Conservation (phyloP, 345 rosid species). For the Hibiscus tridactylites region DNA sequence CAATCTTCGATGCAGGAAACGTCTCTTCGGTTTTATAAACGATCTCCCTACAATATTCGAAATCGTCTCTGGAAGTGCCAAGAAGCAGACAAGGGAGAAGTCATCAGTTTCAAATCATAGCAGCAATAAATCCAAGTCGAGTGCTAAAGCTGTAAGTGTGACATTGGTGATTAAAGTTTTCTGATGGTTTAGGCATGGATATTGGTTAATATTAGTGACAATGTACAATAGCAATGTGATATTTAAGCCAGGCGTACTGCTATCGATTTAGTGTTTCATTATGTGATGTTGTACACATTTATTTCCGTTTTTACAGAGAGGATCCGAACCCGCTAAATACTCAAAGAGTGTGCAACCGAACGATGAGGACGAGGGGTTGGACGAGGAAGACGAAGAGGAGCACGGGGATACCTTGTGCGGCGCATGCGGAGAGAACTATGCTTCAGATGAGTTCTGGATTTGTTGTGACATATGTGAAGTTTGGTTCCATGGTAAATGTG, state of each 20-base stretch:
- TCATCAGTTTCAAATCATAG: constrained; percentile 47
- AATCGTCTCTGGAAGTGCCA: constrained; percentile 50
- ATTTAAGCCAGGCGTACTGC: neutral
- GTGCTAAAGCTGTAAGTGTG: constrained; percentile 40
- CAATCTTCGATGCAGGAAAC: constrained; percentile 42
- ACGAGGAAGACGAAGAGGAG: constrained; percentile 51
- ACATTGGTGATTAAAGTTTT: neutral
- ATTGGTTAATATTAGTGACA: neutral
- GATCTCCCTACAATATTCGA: constrained; percentile 70
- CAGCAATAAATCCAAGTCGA: constrained; percentile 52
- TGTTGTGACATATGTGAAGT: constrained; percentile 72
- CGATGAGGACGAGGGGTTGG: constrained; percentile 44
- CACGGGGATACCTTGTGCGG: constrained; percentile 71
- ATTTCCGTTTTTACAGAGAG: constrained; percentile 28
- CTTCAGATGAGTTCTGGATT: constrained; percentile 75
- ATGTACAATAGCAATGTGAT: neutral
- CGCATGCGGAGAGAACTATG: constrained; percentile 76
- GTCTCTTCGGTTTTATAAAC: constrained; percentile 59
- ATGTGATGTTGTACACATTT: neutral
- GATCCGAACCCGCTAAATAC: constrained; percentile 37
- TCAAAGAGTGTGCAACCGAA: constrained; percentile 24
- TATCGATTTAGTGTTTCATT: neutral
- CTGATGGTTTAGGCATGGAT: neutral
- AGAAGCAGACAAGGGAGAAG: constrained; percentile 52
- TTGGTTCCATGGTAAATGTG: constrained; percentile 87